Evolutionary conservation across 495 filamentous ascomycete genomes (phyloP).

Genomic region (Neurospora intermedia): DNA sequence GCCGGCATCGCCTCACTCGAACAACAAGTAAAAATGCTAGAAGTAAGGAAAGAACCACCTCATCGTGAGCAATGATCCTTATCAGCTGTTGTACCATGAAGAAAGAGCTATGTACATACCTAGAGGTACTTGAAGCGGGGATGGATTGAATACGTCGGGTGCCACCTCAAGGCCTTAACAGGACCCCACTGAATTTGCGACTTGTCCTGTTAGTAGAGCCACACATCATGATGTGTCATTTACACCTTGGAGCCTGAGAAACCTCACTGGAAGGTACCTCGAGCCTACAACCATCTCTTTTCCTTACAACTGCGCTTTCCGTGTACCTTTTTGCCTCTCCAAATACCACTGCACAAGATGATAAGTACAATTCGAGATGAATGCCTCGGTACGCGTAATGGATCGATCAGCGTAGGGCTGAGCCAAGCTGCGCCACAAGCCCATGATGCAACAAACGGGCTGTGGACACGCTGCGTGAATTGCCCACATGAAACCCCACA

Average conservation of each 20-base stretch:
- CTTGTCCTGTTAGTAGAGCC: not conserved
- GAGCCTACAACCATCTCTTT: no score
- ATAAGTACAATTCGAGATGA: no score
- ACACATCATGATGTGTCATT: no score
- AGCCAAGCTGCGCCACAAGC: not conserved
- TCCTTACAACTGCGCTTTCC: no score
- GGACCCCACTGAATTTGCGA: not conserved
- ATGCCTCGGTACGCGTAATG: not conserved
- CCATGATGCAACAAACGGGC: not conserved
- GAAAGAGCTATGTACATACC: no score
- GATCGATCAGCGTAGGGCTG: not conserved
- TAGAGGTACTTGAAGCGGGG: no score
- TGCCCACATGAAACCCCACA: not conserved
- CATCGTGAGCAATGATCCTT: not conserved
- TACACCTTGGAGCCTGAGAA: no score
- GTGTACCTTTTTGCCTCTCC: no score
- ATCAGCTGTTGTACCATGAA: not conserved
- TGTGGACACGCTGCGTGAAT: not conserved
- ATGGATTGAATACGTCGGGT: not conserved
- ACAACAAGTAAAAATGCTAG: no score
- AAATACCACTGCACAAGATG: no score
- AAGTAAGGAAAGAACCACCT: not conserved
- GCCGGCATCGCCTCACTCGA: no score
- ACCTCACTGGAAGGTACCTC: no score
- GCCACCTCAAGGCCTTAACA: not conserved